phyloP scores from a whole-genome alignment of 306 rosid species.

The Cercis canadensis region DNA sequence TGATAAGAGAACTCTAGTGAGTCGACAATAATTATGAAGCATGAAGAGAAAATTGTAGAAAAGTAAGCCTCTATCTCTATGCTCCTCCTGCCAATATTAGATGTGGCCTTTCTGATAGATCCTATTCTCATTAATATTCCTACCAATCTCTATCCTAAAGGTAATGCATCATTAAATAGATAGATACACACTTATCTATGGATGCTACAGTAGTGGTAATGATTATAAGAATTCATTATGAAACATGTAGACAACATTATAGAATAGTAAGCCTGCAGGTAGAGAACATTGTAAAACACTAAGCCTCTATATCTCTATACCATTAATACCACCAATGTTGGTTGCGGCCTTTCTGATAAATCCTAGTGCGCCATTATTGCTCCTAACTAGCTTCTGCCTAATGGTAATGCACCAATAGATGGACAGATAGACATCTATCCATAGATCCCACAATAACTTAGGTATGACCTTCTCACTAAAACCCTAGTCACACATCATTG shows the following conservation, averaged over 20 bases:
- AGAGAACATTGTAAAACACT: constrained; percentile 7
- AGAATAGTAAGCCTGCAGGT: not conserved
- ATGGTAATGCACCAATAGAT: constrained; percentile 15
- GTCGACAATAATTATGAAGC: constrained; percentile 19
- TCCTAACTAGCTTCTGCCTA: constrained; percentile 8
- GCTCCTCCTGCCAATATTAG: not conserved
- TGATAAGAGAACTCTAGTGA: constrained; percentile 13
- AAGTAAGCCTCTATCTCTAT: not conserved
- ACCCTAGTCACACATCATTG: constrained; percentile 9
- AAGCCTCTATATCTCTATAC: no score
- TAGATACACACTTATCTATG: no score
- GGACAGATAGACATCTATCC: constrained; percentile 25
- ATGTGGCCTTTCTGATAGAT: not conserved
- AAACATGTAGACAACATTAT: not conserved
- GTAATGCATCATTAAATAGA: no score
- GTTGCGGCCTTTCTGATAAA: constrained; percentile 1
- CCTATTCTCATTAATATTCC: no score
- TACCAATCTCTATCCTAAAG: no score
- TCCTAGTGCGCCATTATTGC: not conserved
- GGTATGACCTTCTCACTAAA: constrained; percentile 1
- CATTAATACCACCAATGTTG: not conserved
- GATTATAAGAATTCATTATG: no score
- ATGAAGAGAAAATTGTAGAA: not conserved
- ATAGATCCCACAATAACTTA: not conserved
- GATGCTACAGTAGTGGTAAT: no score